Percentiles rank a stretch among this genome's conserved stretches.
phyloP scores from a whole-genome alignment of 2,329 filamentous ascomycete genomes.

The Lithohypha guttulata region DNA sequence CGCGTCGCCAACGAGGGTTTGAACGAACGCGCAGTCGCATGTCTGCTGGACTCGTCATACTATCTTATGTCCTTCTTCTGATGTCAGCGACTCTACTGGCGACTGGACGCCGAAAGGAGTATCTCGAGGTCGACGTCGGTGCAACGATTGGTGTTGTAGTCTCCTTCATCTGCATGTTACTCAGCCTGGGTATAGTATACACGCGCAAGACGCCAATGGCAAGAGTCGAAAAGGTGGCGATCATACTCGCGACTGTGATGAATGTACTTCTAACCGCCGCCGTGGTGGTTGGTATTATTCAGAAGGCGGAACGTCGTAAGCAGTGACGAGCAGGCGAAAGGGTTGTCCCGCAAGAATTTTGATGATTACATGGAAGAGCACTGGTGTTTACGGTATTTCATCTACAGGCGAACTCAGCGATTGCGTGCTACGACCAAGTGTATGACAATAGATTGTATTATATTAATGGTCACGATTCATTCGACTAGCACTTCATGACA shows the following conservation, averaged over 20 bases:
- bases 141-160: conserved; percentile 59
- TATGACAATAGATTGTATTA: too few relatives aligned
- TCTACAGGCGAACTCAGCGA: too few relatives aligned
- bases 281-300: conserved; percentile 6
- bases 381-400: too few relatives aligned
- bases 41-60: conserved; percentile 45
- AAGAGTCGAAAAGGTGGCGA: conserved; percentile 2
- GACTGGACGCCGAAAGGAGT: conserved; percentile 57
- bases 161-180: conserved; percentile 29
- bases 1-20: conserved; percentile 32
- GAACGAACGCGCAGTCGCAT: conserved; percentile 47
- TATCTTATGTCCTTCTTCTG: conserved; percentile 52
- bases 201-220: conserved; percentile 10
- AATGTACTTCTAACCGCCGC: conserved; percentile 2
- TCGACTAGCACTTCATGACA: too few relatives aligned
- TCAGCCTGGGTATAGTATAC: conserved; percentile 14
- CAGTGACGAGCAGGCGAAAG: background rate
- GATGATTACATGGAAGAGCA: too few relatives aligned
- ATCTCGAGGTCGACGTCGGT: conserved; percentile 62
- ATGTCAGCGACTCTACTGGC: conserved; percentile 55
- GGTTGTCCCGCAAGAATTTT: too few relatives aligned
- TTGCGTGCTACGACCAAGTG: too few relatives aligned
- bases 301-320: conserved; percentile 1
- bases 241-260: background rate
- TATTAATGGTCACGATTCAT: too few relatives aligned